phyloP scores from a whole-genome alignment of 31 red algal species.

The Asparagopsis taxiformis region DNA sequence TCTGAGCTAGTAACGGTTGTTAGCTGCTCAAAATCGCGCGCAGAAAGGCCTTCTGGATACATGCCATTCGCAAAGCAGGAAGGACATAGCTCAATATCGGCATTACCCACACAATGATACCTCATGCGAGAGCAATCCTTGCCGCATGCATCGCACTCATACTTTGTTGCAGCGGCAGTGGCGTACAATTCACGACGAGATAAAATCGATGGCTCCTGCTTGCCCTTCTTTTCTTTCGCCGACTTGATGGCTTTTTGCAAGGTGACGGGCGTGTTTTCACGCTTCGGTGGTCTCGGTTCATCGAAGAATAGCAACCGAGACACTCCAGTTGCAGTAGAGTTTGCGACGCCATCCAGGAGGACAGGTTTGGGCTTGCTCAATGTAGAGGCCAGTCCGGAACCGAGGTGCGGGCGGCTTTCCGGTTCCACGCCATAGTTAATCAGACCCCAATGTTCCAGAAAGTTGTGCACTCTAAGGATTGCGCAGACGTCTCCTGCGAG shows the following conservation, averaged over 20 bases:
- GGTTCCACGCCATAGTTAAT: conserved; percentile 90
- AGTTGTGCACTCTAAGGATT: conserved; percentile 81
- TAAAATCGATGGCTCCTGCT: conserved; percentile 24
- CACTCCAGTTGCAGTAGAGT: conserved; percentile 29
- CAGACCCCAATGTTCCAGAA: conserved; percentile 93
- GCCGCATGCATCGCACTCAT: conserved; percentile 79
- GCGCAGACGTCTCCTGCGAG: conserved; percentile 89
- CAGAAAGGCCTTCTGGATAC: conserved; percentile 68
- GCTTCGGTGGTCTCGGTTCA: conserved; percentile 49
- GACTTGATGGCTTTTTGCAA: conserved; percentile 42
- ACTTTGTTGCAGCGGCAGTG: conserved; percentile 54
- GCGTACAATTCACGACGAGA: conserved; percentile 55
- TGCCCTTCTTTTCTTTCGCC: conserved; percentile 33
- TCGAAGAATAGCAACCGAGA: conserved; percentile 66
- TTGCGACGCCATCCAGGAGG: conserved; percentile 28
- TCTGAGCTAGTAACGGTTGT: conserved; percentile 57
- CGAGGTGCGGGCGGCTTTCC: conserved; percentile 66
- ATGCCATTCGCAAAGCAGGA: conserved; percentile 79
- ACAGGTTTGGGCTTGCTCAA: conserved; percentile 35
- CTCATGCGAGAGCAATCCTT: conserved; percentile 78
- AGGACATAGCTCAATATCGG: conserved; percentile 91
- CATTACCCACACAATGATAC: conserved; percentile 77
- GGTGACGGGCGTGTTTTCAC: conserved; percentile 21
- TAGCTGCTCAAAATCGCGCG: conserved; percentile 84
- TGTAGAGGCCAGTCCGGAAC: conserved; percentile 32